Base-by-base conservation (phyloP, 83 land plant genomes). In the Diphasiastrum complanatum region DNA sequence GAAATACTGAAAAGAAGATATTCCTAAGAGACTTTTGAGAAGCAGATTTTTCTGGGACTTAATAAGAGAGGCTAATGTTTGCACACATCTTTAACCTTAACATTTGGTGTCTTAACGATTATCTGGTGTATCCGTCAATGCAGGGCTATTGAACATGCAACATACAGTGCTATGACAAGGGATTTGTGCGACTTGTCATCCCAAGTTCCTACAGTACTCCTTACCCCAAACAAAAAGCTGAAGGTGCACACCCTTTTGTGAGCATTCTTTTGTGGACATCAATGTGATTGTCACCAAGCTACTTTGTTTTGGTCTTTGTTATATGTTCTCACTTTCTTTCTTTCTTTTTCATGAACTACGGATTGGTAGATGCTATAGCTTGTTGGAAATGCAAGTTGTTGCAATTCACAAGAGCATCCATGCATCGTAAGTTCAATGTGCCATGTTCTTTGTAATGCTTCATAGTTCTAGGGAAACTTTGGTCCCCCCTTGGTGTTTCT, bases 81-180 rank as follows among this genome's bases (percentile, higher is more conserved):
- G 41, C 41, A 6, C 14, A n/a, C 14, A 23, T 43, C 31, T n/a
- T n/a, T 23, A 51, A 33, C 19, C n/a, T 51, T 31, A 31, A 54
- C 34, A n/a, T 54, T 36, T 31, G 56, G 30, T 5, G 30, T 24
- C 20, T 29, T 26, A 54, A 33, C 11, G 22, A 38, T 33, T 26
- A 12, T 12, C 10, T 33, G 25, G 22, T 30, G 10, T 14, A 54
- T 1, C 24, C 57, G 45, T 25, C 58, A 12, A 31, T 29, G 24
- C 84, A 93, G 99, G 99, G 91, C 99, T 47, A 82, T 93, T 70
- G 97, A 89, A 66, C 83, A 92, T 52, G 89, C 99, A 33, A 80
- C 92, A 48, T 84, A 81, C 71, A 75, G 84, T 27, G 92, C 92
- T 54, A 71, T 80, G 28, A 85, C 96, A 57, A 81, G 99, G 51